Evolutionary conservation across 768 basidiomycete genomes (phyloP), one percentile per base, ranked within the genome.

Genomic region (Russula griseocarnosa): DNA sequence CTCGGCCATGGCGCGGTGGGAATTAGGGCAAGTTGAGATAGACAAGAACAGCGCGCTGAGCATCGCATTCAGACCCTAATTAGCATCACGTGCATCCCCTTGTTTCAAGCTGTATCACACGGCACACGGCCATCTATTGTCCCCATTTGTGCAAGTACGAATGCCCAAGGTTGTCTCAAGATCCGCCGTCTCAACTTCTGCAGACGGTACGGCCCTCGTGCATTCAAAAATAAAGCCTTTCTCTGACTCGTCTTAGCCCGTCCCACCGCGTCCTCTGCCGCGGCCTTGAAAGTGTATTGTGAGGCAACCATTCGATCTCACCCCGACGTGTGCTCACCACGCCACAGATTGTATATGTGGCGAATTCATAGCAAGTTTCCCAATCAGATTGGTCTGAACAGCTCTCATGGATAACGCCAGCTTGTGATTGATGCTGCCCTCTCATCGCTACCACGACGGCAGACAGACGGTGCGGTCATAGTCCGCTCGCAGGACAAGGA

Each of bases 101-200:
- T 57, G 53, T 40, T 14, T 38, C 32, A 32, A 16, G 9, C 34
- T 11, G 34, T 34, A 10, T 22, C 50, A 3, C 26, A 22, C 18
- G 7, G 34, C 40, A 5, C 30, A 30, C 30, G 5, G 30, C 30
- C 30, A 30, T 30, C n/a, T 30, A 11, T 54, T 34, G 52, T 54
- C 38, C 46, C 55, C 34, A 10, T 42, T 42, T 62, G 50, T 36
- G 2, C 24, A 26, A 62, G 50, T 36, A 1, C 24, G n/a, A 62
- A 96, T 96, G 94, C 94, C 94, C 58, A 95, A 95, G 75, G 90
- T 97, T 66, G 83, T 94, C 71, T 93, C 92, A 3, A 84, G 92
- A 68, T 94, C 90, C 47, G 87, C 90, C 5, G 84, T 94, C 65
- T 94, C 93, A 10, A 91, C 92, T 3, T 94, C 92, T 5, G 86